These are phyloP conservation scores for Leptographium lundbergii DNA, from an alignment of 2,329 filamentous ascomycete species.

Conservation along the genomic window DNA sequence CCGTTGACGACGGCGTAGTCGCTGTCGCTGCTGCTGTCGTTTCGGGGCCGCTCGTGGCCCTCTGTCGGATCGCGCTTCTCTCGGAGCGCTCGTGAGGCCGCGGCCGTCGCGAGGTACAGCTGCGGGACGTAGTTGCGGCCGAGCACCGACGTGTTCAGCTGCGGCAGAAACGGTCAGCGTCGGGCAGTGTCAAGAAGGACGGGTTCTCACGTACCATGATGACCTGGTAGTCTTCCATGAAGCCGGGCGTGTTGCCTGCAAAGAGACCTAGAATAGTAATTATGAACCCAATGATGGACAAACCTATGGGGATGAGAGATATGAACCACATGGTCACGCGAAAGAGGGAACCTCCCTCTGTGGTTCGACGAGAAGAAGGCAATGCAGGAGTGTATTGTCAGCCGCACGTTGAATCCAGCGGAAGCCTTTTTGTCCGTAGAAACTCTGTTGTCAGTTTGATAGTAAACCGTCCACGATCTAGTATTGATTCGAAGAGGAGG, in stretches of 20 bases:
- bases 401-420: background rate
- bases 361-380: background rate
- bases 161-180: background rate
- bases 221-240: conserved; percentile 26
- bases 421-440: too few species aligned
- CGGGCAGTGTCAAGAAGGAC: background rate
- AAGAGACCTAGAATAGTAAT: conserved; percentile 24
- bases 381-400: background rate
- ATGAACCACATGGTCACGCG: background rate
- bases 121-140: conserved; percentile 24
- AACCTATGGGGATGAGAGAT: conserved; percentile 16
- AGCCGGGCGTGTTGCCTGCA: conserved; percentile 23
- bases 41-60: too few species aligned
- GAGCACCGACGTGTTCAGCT: conserved; percentile 29
- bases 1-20: background rate
- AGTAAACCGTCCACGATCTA: background rate
- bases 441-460: background rate
- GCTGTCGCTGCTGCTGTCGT: conserved; percentile 2
- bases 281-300: conserved; percentile 23
- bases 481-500: too few species aligned
- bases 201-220: conserved; percentile 20
- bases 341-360: background rate
- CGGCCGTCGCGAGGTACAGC: conserved; percentile 6
- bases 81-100: background rate
- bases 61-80: background rate